phyloP scores from a whole-genome alignment of 768 basidiomycete species.

The Nidularia sp. region DNA sequence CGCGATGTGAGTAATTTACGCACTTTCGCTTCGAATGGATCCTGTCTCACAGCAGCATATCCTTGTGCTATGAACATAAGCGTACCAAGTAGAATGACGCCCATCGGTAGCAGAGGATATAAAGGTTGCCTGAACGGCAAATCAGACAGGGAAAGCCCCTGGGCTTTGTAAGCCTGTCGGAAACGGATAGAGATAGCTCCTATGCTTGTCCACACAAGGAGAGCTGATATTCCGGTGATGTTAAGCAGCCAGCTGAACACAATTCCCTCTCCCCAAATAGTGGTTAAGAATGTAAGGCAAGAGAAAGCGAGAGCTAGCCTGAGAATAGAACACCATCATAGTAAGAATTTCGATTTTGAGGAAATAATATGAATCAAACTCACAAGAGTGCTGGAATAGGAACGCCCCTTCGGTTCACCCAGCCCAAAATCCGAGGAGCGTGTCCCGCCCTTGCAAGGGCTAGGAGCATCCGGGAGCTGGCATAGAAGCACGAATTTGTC shows the following conservation, averaged over 20 bases:
- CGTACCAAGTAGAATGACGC: slow-evolving; percentile 43
- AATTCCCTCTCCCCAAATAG: slow-evolving; percentile 53
- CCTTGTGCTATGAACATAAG: slow-evolving; percentile 56
- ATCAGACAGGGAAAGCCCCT: slow-evolving; percentile 46
- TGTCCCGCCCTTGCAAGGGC: slow-evolving; percentile 62
- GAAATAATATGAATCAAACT: slow-evolving; percentile 21
- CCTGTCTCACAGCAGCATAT: slow-evolving; percentile 39
- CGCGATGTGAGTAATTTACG: slow-evolving; percentile 5
- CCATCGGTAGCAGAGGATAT: slow-evolving; percentile 47
- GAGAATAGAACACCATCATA: slow-evolving; percentile 10
- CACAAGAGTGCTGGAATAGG: slow-evolving; percentile 53
- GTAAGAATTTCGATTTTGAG: slow-evolving; percentile 2
- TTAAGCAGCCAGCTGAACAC: slow-evolving; percentile 60
- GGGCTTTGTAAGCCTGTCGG: slow-evolving; percentile 53
- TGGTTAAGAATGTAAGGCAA: slow-evolving; percentile 50
- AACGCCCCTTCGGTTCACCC: slow-evolving; percentile 61
- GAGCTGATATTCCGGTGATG: slow-evolving; percentile 60
- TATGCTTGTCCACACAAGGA: slow-evolving; percentile 66
- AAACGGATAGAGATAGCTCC: slow-evolving; percentile 56
- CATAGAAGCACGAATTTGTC: slow-evolving; percentile 65
- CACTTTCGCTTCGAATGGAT: slow-evolving; percentile 41
- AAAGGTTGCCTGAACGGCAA: slow-evolving; percentile 56
- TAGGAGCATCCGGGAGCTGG: slow-evolving; percentile 56
- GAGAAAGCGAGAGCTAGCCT: slow-evolving; percentile 46
- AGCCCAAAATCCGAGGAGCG: slow-evolving; percentile 62